Evolutionary conservation across 306 rosid species (phyloP), one percentile per base, ranked within the genome.

Genomic region (Trifolium subterraneum): DNA sequence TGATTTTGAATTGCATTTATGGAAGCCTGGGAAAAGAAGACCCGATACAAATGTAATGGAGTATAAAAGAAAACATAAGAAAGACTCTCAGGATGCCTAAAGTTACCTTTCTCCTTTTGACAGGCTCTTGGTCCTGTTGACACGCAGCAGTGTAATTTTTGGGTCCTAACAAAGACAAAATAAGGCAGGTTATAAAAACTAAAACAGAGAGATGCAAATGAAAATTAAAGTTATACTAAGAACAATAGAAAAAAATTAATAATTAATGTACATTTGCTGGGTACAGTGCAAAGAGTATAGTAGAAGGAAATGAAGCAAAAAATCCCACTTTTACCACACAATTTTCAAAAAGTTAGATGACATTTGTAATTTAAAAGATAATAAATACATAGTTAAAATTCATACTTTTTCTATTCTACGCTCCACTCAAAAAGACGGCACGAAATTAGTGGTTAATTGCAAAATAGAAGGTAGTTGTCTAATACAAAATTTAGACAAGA

Each of bases 71-170:
- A 23, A 55, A 36, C 44, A 52, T 29, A 13, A 58, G 31, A 82
- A 55, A 42, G 11, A 54, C 35, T 35, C 47, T 74, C 25, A 5
- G 51, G 18, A 64, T n/a, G 35, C 16, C 48, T 14, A 55, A 62
- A 47, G 66, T 54, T 79, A 93, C 97, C 96, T 87, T 89, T 61
- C 86, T 87, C 88, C 85, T 80, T 82, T 88, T 88, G 64, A 78
- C 22, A 45, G 78, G 81, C 50, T 80, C 79, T 72, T 70, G 85
- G 70, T 84, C 84, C 78, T 84, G 93, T 81, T 70, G 71, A 83
- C 83, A 72, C 59, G 74, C 62, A 80, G 80, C 58, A 83, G 23
- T 71, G 74, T 70, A 73, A 80, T 64, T 62, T 80, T 71, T 72
- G 47, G 74, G 58, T 75, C 84, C 88, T 83, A 64, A 71, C 54